Base-by-base conservation (phyloP, 768 basidiomycete species). In the Boletus pseudo-olivaceus region DNA sequence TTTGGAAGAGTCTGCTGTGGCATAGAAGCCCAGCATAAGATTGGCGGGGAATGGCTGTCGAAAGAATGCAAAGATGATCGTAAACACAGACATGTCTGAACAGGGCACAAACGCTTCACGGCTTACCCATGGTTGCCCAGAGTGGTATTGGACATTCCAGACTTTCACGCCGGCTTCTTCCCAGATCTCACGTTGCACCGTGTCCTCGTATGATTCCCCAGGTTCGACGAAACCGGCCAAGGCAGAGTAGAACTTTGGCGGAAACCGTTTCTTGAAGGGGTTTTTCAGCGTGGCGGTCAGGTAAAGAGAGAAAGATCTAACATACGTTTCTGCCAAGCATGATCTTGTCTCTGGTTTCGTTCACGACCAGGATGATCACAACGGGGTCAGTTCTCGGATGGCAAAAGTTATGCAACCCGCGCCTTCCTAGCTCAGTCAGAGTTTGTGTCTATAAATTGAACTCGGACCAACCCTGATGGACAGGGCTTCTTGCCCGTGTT, bases 211-310 rank as follows among this genome's bases (percentile, higher is more conserved):
- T 0, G 89, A 84, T 69, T 99, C 96, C 10, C 89, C 94, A 5
- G 94, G 93, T 68, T 98, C 96, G 42, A 95, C 81, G 67, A 98
- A 98, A 3, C 96, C 96, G 1, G 95, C 93, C 29, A 98, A 73
- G 43, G 92, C 91, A 1, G 93, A 95, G 71, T 93, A 97, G 69
- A 90, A 88, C 46, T 76, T 83, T 3, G 70, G 75, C 7, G 85
- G 84, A 65, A 82, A 89, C 57, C 78, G 83, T 72, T 77, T 82
- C 86, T 48, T 87, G 67, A 5, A 11, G 4, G 34, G 10, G 15
- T 7, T 49, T 15, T 30, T 64, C 9, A 49, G 30, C 27, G 34
- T 49, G 27, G 19, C 30, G 32, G 29, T 33, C 30, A 39, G 15
- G 14, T 6, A 17, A 34, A 15, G n/a, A 47, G 14, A 14, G 53